Base-by-base conservation (phyloP, 78 protist genomes). In the Dictyostelium citrinum region DNA sequence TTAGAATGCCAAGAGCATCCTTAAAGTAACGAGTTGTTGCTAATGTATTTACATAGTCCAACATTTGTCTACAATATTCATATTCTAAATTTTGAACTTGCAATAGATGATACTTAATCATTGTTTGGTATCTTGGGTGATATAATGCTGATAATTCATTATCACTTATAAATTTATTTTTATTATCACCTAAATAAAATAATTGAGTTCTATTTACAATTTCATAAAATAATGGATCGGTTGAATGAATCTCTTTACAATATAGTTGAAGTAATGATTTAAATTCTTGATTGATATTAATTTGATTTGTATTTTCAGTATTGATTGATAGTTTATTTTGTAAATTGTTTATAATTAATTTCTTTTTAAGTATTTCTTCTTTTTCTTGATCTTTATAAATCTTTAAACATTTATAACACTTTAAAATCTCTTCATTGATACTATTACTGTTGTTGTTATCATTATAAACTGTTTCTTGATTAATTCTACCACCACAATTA, bases 141-240 rank as follows among this genome's bases (percentile, higher is more conserved):
- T 70, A 70, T 11, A 11, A 3, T 70, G 29, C 8, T 29, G 35
- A 29, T 33, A 29, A 27, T 64, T 64, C 72, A 8, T 64, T 6
- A n/a, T 70, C 46, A 33, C 22, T 33, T 14, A 33, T 70, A 16
- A 27, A 22, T 9, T 11, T 60, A 2, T 14, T 14, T 2, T 31
- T 29, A 67, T 14, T 12, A 33, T 4, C 6, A 33, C 43, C 77
- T 14, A 33, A 16, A 33, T 33, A 29, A 70, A 70, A 70, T 70
- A 70, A 70, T 29, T 70, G n/a, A 16, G 39, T 31, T 31, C 14
- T 70, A 33, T 70, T 70, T 33, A 70, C 77, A 31, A 70, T 33
- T 33, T 70, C 43, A 70, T 70, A 70, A 70, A 70, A 70, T 70
- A 70, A 16, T 70, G 77, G 77, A 70, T 70, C 77, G 3, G 77